These are phyloP conservation scores for Pelargonium myrrhifolium DNA, from an alignment of 441 rosid genomes.

Conservation along the genomic window DNA sequence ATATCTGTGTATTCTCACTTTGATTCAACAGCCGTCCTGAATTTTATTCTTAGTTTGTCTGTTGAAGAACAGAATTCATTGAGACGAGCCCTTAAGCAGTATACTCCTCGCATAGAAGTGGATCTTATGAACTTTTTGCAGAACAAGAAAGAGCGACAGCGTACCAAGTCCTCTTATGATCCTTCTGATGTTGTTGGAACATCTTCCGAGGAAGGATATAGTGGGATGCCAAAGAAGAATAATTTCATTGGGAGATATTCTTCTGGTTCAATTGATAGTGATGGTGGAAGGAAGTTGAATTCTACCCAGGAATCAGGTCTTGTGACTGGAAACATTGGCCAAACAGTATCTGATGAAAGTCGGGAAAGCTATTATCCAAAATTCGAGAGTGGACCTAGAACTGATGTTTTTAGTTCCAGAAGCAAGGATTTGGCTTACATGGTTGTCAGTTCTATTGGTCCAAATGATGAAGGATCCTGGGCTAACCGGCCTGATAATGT, in stretches of 20 bases:
- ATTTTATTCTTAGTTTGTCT: constrained; percentile 86
- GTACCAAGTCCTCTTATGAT: constrained; percentile 70
- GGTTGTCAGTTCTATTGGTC: constrained; percentile 33
- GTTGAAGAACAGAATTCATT: constrained; percentile 95
- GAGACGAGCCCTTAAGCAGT: constrained; percentile 88
- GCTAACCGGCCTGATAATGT: constrained; percentile 40
- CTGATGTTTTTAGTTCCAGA: constrained; percentile 42
- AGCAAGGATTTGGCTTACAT: constrained; percentile 41
- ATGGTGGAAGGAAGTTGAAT: constrained; percentile 80
- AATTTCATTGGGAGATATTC: constrained; percentile 78
- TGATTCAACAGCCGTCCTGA: constrained; percentile 79
- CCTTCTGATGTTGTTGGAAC: constrained; percentile 79
- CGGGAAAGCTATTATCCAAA: constrained; percentile 62
- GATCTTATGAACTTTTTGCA: constrained; percentile 91
- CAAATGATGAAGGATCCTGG: constrained; percentile 35
- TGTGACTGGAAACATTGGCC: constrained; percentile 39
- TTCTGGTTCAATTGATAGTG: constrained; percentile 69
- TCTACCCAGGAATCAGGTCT: constrained; percentile 63
- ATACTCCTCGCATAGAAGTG: constrained; percentile 97
- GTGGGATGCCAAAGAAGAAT: constrained; percentile 56
- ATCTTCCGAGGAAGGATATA: constrained; percentile 87
- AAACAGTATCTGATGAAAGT: constrained; percentile 49
- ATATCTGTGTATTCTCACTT: constrained; percentile 86
- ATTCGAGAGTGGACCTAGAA: constrained; percentile 41
- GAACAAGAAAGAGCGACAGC: constrained; percentile 86